phyloP scores from a whole-genome alignment of 2,329 filamentous ascomycete species.

The Colletotrichum scovillei region DNA sequence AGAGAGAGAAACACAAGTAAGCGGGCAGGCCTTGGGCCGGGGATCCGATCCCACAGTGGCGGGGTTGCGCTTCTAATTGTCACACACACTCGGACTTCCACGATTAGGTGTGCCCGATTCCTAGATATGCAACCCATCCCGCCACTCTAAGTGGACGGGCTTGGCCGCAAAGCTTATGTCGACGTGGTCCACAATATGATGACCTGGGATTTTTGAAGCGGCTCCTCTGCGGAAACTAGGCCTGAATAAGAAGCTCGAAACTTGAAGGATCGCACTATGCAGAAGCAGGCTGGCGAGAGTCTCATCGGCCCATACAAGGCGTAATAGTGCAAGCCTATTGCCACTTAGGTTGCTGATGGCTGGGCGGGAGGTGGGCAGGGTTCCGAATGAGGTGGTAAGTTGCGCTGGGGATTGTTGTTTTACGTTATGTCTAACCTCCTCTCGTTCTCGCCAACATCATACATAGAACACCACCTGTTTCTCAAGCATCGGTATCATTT shows the following conservation, averaged over 20 bases:
- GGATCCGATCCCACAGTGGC: constrained; percentile 12
- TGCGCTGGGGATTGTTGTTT: too few species aligned
- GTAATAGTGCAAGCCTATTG: background rate
- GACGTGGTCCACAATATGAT: background rate
- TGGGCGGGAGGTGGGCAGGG: too few species aligned
- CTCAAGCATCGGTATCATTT: background rate
- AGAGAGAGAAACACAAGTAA: background rate
- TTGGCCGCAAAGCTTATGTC: background rate
- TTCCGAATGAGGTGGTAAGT: too few species aligned
- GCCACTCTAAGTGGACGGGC: background rate
- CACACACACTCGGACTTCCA: constrained; percentile 25
- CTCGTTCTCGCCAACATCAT: background rate
- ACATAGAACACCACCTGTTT: rapidly evolving
- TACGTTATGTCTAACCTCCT: background rate
- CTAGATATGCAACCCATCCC: background rate
- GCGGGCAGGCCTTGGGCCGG: background rate
- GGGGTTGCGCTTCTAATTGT: background rate
- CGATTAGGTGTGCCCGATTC: background rate
- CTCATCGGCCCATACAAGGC: background rate
- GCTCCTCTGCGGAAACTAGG: background rate
- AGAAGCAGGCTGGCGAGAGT: background rate
- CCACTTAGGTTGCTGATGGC: background rate
- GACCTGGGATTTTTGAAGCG: background rate
- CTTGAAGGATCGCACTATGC: constrained; percentile 13
- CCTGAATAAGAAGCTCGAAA: constrained; percentile 23